These are phyloP conservation scores for Persicaria maculosa DNA, from an alignment of 148 eudicot species.

Conservation along the genomic window DNA sequence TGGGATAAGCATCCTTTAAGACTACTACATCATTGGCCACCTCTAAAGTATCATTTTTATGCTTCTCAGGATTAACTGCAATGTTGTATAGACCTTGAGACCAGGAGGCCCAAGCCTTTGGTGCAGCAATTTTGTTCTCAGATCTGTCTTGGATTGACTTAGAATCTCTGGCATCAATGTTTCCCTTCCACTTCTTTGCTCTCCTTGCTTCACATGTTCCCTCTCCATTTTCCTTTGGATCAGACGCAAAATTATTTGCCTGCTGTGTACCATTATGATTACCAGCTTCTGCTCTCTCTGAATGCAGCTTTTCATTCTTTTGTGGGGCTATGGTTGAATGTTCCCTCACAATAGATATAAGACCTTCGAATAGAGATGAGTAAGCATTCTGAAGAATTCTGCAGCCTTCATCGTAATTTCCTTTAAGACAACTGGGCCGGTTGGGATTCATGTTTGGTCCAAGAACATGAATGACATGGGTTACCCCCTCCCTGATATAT, in stretches of 20 bases:
- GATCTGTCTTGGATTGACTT: slow-evolving; percentile 22
- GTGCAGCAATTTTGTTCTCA: slow-evolving; percentile 19
- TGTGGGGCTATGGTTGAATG: slow-evolving; percentile 14
- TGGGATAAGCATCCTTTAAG: slow-evolving; percentile 72
- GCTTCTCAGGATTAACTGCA: slow-evolving; percentile 70
- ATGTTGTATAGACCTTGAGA: slow-evolving; percentile 62
- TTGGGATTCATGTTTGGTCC: slow-evolving; percentile 97
- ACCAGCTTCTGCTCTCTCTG: slow-evolving; percentile 17
- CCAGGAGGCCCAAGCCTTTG: slow-evolving; percentile 70
- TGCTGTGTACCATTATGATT: slow-evolving; percentile 17
- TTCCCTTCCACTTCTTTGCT: slow-evolving; percentile 55
- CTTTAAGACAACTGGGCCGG: slow-evolving; percentile 66
- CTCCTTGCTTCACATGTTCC: slow-evolving; percentile 24
- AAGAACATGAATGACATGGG: slow-evolving; percentile 96
- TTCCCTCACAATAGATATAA: slow-evolving; percentile 43
- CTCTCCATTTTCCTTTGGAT: slow-evolving; percentile 49
- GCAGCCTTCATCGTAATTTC: slow-evolving; percentile 70
- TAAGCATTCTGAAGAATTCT: slow-evolving; percentile 77
- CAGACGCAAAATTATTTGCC: slow-evolving; percentile 19
- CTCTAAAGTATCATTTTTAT: slow-evolving; percentile 49
- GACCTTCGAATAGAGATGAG: slow-evolving; percentile 82
- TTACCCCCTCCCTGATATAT: slow-evolving; percentile 60
- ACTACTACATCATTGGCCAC: slow-evolving; percentile 52
- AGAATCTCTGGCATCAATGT: slow-evolving; percentile 14
- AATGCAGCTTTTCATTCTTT: slow-evolving; percentile 9